Evolutionary conservation across 2,329 filamentous ascomycete species (phyloP).

Genomic region (Rutstroemia sp.): DNA sequence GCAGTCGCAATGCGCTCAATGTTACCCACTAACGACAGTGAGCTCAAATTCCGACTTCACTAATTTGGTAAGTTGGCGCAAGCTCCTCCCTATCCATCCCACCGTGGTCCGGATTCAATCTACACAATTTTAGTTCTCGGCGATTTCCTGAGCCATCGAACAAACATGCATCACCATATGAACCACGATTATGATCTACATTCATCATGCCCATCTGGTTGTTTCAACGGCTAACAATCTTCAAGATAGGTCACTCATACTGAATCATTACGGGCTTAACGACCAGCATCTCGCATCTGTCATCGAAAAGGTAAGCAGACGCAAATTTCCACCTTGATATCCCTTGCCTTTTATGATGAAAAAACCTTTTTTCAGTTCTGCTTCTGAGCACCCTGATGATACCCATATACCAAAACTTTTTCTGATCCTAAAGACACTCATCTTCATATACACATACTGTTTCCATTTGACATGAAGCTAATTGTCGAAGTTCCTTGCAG

Average conservation of each 20-base stretch:
- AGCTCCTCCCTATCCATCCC: background rate
- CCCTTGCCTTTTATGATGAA: constrained; percentile 51
- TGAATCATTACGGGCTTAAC: background rate
- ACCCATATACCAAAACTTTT: constrained; percentile 56
- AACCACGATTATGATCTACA: constrained; percentile 32
- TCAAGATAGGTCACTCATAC: background rate
- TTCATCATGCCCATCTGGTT: constrained; percentile 10
- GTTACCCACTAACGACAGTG: background rate
- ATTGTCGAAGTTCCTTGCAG: background rate
- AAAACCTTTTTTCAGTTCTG: constrained; percentile 62
- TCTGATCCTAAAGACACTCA: constrained; percentile 38
- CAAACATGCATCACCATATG: constrained; percentile 74
- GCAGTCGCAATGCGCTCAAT: background rate
- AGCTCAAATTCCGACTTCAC: background rate
- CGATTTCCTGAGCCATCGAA: constrained; percentile 32
- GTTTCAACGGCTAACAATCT: constrained; percentile 16
- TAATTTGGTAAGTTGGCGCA: constrained; percentile 19
- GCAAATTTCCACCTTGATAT: background rate
- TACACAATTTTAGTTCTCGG: constrained; percentile 23
- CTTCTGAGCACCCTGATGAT: constrained; percentile 65
- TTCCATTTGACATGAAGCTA: background rate
- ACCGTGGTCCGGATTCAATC: constrained; percentile 4
- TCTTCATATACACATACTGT: background rate
- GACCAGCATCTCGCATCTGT: background rate
- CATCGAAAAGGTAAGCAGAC: background rate